Base-by-base conservation (phyloP, 257 asterid genomes). In the Eucommia ulmoides region DNA sequence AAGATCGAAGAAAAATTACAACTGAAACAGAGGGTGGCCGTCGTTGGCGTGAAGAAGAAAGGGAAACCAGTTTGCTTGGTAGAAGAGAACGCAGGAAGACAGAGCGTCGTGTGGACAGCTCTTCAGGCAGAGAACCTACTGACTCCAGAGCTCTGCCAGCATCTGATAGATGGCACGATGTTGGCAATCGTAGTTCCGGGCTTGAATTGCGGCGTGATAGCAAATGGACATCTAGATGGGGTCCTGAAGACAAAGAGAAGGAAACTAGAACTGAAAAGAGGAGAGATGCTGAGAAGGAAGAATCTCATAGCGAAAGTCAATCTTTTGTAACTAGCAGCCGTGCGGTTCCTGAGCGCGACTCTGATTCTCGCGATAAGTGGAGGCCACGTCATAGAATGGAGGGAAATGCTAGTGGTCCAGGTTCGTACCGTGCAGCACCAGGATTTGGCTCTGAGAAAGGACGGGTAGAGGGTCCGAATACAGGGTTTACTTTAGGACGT, bases 11-110 rank as follows among this genome's bases (percentile, higher is more conserved):
- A 67, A 83, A 69, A 62, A 46, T 49, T 55, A 66, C 80, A 18
- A 54, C 80, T 0, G 96, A 86, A 53, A 65, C 76, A 46, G 94
- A 91, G 53, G 68, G 79, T 56, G 92, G 92, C 14, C 80, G 96
- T 56, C 94, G 95, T 52, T 91, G 99, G 99, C 99, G 96, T 62
- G 99, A 91, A 66, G 99, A 91, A 72, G 99, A 91, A 78, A 86
- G 99, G 77, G 99, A 91, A 71, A 91, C 99, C 68, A 88, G 94
- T 20, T 67, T 86, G 81, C 96, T 83, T 70, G 93, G 92, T 50
- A 68, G 95, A 60, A 83, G 87, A 76, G 99, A 83, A 56, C 94
- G 96, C 29, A 79, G 84, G 72, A 91, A 91, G 77, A 64, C 72
- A 45, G 99, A 86, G 48, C 84, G 96, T 44, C 88, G 96, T 22